Base-by-base conservation (phyloP, 768 basidiomycete species). In the Rhizopogon vesiculosus region DNA sequence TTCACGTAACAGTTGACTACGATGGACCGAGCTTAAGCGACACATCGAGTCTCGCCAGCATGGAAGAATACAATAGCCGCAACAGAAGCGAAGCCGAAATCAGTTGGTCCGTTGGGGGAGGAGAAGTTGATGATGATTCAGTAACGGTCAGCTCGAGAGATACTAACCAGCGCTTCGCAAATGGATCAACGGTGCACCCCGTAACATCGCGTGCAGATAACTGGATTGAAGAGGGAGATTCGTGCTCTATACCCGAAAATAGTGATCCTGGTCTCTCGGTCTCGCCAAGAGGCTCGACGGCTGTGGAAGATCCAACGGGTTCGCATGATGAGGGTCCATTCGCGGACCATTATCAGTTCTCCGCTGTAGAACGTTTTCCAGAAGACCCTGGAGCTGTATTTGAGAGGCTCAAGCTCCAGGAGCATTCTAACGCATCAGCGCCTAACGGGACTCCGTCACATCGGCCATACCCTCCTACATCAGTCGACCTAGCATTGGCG, bases 11-110 rank as follows among this genome's bases (percentile, higher is more conserved):
- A 8, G 84, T 95, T 58, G 93, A 95, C 58, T 95, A 93, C 62
- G 94, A 97, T 67, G 92, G 92, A 0, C 92, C 89, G 13, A 91
- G 88, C 70, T 76, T 97, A 55, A 93, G 91, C 8, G 95, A 97
- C 61, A 91, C 93, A 2, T 85, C 84, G 9, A 94, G 92, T 8
- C 72, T 95, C 16, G 82, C 80, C 19, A 92, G 91, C 66, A 63
- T 87, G 65, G 89, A 95, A 42, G 88, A 91, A 60, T 85, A 84
- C 72, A 74, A 71, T 59, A 74, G 76, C 45, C 74, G 78, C 43
- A 87, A 86, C 61, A 78, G 75, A 54, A 86, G 86, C 62, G 80
- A 80, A 51, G 72, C 74, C 35, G 68, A 69, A 9, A 59, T 69
- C 45, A 66, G 58, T 39, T 69, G 68, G 68, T 81, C 83, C 1